Conservation (phyloP, 352 stramenopile species). For the Salisapilia sapeloensis region DNA sequence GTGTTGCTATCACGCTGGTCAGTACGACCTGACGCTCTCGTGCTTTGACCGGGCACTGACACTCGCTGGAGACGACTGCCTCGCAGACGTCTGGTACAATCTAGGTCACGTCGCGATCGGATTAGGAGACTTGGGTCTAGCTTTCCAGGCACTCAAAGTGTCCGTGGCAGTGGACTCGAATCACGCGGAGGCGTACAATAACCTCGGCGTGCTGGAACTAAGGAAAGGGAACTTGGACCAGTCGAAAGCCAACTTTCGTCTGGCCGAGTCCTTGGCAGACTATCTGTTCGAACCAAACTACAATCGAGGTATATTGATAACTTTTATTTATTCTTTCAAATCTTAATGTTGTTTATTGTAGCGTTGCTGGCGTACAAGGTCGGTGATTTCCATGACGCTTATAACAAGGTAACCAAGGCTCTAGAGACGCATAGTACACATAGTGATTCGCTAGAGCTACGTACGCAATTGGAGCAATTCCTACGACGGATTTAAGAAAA, state of each 20-base stretch:
- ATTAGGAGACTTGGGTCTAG: constrained; percentile 85
- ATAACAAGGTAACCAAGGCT: constrained; percentile 72
- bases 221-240: constrained; percentile 80
- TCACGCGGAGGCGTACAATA: constrained; percentile 86
- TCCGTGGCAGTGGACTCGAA: constrained; percentile 81
- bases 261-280: constrained; percentile 55
- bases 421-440: constrained; percentile 65
- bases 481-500: constrained; percentile 44
- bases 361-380: constrained; percentile 83
- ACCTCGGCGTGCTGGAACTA: constrained; percentile 82
- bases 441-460: constrained; percentile 79
- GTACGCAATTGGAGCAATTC: constrained; percentile 75
- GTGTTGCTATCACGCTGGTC: constrained; percentile 87
- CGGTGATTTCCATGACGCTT: constrained; percentile 83
- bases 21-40: constrained; percentile 90
- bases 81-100: constrained; percentile 92
- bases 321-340: constrained; percentile 1
- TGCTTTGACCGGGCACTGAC: constrained; percentile 85
- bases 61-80: constrained; percentile 78
- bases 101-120: constrained; percentile 85
- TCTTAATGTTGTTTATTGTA: constrained; percentile 5
- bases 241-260: constrained; percentile 66
- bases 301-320: constrained; percentile 42
- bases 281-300: constrained; percentile 88
- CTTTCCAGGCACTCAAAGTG: constrained; percentile 90